These are phyloP conservation scores for Colletotrichum somersetense DNA, from an alignment of 2,329 filamentous ascomycete genomes.

Conservation along the genomic window DNA sequence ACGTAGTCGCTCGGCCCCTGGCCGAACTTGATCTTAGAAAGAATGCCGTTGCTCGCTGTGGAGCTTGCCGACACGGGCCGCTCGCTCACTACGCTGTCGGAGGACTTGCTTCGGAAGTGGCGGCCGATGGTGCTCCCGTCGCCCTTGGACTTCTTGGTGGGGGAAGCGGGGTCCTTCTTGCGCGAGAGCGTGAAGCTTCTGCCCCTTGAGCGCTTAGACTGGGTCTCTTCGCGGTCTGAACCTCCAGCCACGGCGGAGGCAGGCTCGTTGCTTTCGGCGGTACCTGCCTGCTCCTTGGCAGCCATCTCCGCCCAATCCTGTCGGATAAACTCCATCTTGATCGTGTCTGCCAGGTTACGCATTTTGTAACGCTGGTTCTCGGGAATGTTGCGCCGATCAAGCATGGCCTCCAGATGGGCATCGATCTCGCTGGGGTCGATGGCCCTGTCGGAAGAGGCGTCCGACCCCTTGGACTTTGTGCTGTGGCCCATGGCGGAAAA, in stretches of 20 bases:
- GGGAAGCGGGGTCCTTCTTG: conserved; percentile 65
- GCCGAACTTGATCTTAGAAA: conserved; percentile 79
- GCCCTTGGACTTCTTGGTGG: conserved; percentile 80
- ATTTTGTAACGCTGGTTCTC: conserved; percentile 96
- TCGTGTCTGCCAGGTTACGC: conserved; percentile 86
- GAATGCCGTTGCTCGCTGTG: conserved; percentile 67
- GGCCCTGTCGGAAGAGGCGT: conserved; percentile 65
- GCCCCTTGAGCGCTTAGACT: conserved; percentile 73
- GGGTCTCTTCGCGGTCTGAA: conserved; percentile 57
- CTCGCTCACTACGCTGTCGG: conserved; percentile 75
- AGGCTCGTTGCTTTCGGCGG: conserved; percentile 56
- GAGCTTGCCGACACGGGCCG: conserved; percentile 65
- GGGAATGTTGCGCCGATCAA: conserved; percentile 92
- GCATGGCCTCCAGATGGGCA: conserved; percentile 69
- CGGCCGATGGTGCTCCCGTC: conserved; percentile 70
- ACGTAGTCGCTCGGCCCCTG: conserved; percentile 88
- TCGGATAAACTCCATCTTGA: conserved; percentile 95
- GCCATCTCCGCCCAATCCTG: conserved; percentile 84
- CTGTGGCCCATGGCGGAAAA: conserved; percentile 55
- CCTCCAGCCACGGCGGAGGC: conserved; percentile 49
- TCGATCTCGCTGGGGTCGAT: conserved; percentile 68
- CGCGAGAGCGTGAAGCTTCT: conserved; percentile 84
- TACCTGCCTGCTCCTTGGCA: conserved; percentile 59
- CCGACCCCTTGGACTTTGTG: conserved; percentile 51
- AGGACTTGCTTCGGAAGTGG: conserved; percentile 78